These are phyloP conservation scores for Fomitiporia mediterranea DNA, from an alignment of 1,284 basidiomycete genomes.

Conservation along the genomic window DNA sequence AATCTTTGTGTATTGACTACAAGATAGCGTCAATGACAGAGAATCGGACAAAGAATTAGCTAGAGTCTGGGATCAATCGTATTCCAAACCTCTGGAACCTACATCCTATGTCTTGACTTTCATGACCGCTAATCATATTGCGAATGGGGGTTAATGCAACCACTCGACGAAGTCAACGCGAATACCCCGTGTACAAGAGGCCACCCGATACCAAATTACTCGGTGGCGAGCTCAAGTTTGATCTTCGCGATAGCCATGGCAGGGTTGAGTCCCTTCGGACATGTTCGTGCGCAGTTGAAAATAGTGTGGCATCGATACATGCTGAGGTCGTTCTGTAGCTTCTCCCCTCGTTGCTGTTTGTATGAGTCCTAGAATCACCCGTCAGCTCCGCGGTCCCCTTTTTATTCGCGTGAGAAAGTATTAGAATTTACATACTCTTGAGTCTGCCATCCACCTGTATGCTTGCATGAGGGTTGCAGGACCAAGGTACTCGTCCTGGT, in stretches of 20 bases:
- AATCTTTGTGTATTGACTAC: too few species aligned
- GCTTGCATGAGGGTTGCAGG: constrained; percentile 96
- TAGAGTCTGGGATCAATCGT: too few species aligned
- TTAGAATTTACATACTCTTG: constrained; percentile 53
- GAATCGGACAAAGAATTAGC: too few species aligned
- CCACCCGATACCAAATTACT: too few species aligned
- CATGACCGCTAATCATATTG: too few species aligned
- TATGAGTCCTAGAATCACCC: constrained; percentile 61
- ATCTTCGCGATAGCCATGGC: constrained; percentile 84
- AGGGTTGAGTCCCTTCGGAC: constrained; percentile 95
- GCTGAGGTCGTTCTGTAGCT: constrained; percentile 92
- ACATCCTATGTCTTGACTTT: too few species aligned
- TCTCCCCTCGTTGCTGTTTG: constrained; percentile 81
- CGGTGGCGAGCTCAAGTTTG: constrained; percentile 82
- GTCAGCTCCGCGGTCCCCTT: background rate
- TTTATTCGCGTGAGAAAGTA: background rate
- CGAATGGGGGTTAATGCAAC: too few species aligned
- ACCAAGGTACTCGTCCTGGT: constrained; percentile 97
- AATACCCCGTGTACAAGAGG: too few species aligned
- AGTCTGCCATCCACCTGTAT: constrained; percentile 98
- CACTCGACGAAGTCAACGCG: too few species aligned
- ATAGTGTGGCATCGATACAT: constrained; percentile 94
- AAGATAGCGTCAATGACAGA: too few species aligned
- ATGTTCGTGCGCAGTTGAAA: constrained; percentile 93
- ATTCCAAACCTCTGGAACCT: too few species aligned